Percentiles rank a stretch among this genome's conserved stretches.
Evolutionary conservation across 1,284 basidiomycete species (phyloP).

Genomic region (Leccinum fuscescens): DNA sequence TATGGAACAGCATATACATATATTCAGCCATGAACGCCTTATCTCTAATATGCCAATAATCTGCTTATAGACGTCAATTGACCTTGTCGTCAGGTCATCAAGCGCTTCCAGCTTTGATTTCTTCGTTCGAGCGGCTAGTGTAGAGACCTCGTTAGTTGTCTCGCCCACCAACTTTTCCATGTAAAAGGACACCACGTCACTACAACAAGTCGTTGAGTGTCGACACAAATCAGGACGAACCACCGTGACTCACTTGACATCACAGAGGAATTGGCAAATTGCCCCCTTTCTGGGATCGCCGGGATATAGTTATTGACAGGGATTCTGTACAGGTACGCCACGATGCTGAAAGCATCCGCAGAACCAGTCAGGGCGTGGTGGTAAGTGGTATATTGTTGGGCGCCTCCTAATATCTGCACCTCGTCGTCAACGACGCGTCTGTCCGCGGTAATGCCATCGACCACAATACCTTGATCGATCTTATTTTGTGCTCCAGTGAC

Average conservation of each 20-base stretch:
- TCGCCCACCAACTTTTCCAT: background rate
- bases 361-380: too few relatives aligned
- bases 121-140: background rate
- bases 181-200: background rate
- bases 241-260: background rate
- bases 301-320: conserved; percentile 17
- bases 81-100: background rate
- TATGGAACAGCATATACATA: background rate
- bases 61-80: background rate
- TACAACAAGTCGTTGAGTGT: background rate
- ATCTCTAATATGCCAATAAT: background rate
- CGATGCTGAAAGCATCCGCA: too few relatives aligned
- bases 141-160: background rate
- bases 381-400: too few relatives aligned
- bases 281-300: background rate
- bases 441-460: too few relatives aligned
- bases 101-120: background rate
- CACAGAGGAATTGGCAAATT: background rate
- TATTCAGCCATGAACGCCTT: background rate
- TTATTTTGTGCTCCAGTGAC: too few relatives aligned
- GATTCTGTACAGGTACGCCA: too few relatives aligned
- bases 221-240: background rate
- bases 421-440: too few relatives aligned
- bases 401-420: too few relatives aligned
- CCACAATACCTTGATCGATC: too few relatives aligned